These are phyloP conservation scores for Stylonectria norvegica DNA, from an alignment of 2,329 filamentous ascomycete species.

Conservation along the genomic window DNA sequence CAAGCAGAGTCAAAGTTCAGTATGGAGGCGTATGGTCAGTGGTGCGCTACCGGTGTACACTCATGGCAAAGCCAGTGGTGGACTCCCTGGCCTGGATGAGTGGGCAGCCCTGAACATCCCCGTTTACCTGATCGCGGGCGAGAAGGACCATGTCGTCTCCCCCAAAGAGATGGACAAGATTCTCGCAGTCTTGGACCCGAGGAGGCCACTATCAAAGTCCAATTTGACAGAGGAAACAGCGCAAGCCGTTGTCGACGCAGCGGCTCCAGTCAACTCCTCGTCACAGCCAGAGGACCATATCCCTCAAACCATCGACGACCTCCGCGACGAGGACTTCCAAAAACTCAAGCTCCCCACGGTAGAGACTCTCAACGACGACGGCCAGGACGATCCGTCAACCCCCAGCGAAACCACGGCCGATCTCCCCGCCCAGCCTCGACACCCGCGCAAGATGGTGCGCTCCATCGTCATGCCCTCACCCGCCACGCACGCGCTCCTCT, in stretches of 20 bases:
- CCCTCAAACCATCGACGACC: slow-evolving; percentile 34
- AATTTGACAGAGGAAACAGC: slow-evolving; percentile 27
- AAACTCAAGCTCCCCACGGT: slow-evolving; percentile 17
- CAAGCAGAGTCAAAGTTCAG: slow-evolving; percentile 73
- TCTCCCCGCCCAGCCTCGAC: slow-evolving; percentile 46
- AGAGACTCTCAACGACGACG: slow-evolving; percentile 34
- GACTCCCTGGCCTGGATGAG: slow-evolving; percentile 63
- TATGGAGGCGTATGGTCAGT: slow-evolving; percentile 78
- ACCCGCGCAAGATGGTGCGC: slow-evolving; percentile 57
- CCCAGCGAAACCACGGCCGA: slow-evolving; percentile 40
- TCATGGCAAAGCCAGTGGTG: slow-evolving; percentile 52
- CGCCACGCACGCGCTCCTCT: slow-evolving; percentile 80
- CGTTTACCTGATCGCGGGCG: slow-evolving; percentile 74
- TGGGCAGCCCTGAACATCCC: slow-evolving; percentile 74
- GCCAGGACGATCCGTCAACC: slow-evolving; percentile 44
- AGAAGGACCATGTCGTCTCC: slow-evolving; percentile 73
- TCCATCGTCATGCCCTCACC: slow-evolving; percentile 69
- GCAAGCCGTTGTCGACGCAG: slow-evolving; percentile 41
- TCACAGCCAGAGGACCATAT: slow-evolving; percentile 29
- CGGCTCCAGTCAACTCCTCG: slow-evolving; percentile 45
- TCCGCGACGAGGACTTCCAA: slow-evolving; percentile 25
- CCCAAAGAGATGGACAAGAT: slow-evolving; percentile 69
- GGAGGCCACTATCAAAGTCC: slow-evolving; percentile 7
- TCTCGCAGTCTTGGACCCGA: slow-evolving; percentile 36
- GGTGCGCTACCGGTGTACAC: slow-evolving; percentile 64